Percentiles rank a stretch among this genome's conserved stretches.
Evolutionary conservation across 2,329 filamentous ascomycete species (phyloP).

Genomic region (Blumeriella jaapii): DNA sequence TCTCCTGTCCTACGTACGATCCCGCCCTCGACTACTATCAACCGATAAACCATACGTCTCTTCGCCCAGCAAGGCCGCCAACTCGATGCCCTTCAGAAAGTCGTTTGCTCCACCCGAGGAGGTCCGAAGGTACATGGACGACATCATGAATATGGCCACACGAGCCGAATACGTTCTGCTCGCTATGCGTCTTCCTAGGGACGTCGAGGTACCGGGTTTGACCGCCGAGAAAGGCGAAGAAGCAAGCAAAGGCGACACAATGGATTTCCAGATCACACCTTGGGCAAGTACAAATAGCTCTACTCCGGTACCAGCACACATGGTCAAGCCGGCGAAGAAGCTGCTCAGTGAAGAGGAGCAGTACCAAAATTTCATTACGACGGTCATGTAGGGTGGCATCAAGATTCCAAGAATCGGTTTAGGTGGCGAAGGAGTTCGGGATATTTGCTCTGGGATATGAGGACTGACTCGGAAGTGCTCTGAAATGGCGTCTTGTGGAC

Average conservation of each 20-base stretch:
- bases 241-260: constrained; percentile 5
- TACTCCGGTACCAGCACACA: constrained; percentile 9
- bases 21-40: constrained; percentile 62
- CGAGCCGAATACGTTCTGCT: constrained; percentile 55
- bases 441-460: too few species aligned
- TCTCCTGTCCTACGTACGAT: constrained; percentile 50
- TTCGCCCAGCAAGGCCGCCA: constrained; percentile 42
- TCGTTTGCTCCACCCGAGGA: constrained; percentile 53
- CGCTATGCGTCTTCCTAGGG: constrained; percentile 51
- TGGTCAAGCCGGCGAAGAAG: constrained; percentile 19
- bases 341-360: constrained; percentile 33
- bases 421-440: constrained; percentile 10
- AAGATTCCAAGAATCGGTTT: constrained; percentile 1
- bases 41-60: constrained; percentile 54
- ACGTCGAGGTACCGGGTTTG: constrained; percentile 13
- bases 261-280: constrained; percentile 12
- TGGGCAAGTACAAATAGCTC: constrained; percentile 20
- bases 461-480: too few species aligned
- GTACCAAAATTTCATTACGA: constrained; percentile 35
- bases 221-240: constrained; percentile 11
- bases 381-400: constrained; percentile 9
- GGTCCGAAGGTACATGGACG: constrained; percentile 56
- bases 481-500: too few species aligned
- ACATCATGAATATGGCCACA: constrained; percentile 58
- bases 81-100: constrained; percentile 47